phyloP scores from a whole-genome alignment of 2,329 filamentous ascomycete species.

The Pseudocercospora eumusae region DNA sequence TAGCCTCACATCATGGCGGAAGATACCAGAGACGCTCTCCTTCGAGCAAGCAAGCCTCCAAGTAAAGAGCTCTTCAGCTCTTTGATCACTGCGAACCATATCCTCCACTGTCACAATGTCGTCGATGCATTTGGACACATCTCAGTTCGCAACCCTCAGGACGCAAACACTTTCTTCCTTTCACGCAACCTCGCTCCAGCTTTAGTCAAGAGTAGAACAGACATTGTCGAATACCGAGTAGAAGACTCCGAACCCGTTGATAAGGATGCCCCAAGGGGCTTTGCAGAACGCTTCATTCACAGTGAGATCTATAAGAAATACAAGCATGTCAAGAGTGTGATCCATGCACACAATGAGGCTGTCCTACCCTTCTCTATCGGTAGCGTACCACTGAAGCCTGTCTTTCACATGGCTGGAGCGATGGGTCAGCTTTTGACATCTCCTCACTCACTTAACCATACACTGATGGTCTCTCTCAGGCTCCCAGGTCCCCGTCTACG shows the following conservation, averaged over 20 bases:
- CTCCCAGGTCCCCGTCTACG: constrained; percentile 38
- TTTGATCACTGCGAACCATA: constrained; percentile 43
- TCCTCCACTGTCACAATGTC: constrained; percentile 38
- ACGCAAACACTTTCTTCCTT: constrained; percentile 48
- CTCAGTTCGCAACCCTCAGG: constrained; percentile 41
- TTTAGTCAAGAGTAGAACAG: constrained; percentile 44
- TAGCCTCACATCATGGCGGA: background rate
- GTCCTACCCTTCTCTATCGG: constrained; percentile 49
- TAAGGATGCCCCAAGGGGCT: constrained; percentile 34
- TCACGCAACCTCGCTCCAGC: constrained; percentile 48
- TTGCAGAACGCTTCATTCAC: constrained; percentile 50
- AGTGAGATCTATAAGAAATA: constrained; percentile 49
- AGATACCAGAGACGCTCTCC: constrained; percentile 27
- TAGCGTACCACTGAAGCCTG: constrained; percentile 46
- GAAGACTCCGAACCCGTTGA: constrained; percentile 42
- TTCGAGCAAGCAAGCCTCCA: constrained; percentile 36
- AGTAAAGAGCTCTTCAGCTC: constrained; percentile 35
- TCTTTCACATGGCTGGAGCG: constrained; percentile 49
- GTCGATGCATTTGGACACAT: constrained; percentile 43
- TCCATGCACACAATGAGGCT: constrained; percentile 47
- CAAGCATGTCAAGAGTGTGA: constrained; percentile 46
- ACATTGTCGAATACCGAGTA: constrained; percentile 50
- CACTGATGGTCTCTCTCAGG: constrained; percentile 8
- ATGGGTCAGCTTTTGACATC: constrained; percentile 5
- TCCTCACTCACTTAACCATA: background rate